phyloP scores from a whole-genome alignment of 805 yeast genomes.

The Candida railenensis region DNA sequence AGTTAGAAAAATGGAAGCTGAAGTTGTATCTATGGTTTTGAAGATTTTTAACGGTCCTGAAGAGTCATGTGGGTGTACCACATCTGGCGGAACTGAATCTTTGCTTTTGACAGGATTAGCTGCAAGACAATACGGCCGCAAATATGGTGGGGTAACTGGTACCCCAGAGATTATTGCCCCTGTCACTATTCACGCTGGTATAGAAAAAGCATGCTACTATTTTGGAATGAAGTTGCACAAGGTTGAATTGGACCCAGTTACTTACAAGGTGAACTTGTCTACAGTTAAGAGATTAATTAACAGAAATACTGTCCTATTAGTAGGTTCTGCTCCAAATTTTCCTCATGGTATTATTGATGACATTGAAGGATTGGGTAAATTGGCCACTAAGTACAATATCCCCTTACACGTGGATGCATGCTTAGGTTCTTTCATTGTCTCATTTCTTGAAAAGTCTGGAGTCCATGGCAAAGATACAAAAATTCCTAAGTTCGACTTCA shows the following conservation, averaged over 20 bases:
- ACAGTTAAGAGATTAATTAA: conserved; percentile 68
- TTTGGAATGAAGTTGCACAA: conserved; percentile 83
- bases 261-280: conserved; percentile 64
- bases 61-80: conserved; percentile 64
- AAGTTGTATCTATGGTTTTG: conserved; percentile 89
- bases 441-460: conserved; percentile 64
- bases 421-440: conserved; percentile 86
- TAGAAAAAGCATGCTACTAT: conserved; percentile 88
- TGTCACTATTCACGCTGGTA: conserved; percentile 88
- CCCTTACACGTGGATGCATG: conserved; percentile 97
- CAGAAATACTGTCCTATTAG: conserved; percentile 75
- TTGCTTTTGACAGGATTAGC: conserved; percentile 80
- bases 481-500: conserved; percentile 72
- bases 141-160: conserved; percentile 51
- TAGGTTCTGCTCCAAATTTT: conserved; percentile 95
- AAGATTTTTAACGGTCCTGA: conserved; percentile 76
- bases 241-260: conserved; percentile 68
- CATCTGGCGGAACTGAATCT: conserved; percentile 97
- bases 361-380: conserved; percentile 63
- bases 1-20: conserved; percentile 93
- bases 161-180: conserved; percentile 91
- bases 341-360: conserved; percentile 97
- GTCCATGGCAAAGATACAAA: conserved; percentile 42
- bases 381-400: conserved; percentile 66
- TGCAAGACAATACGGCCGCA: conserved; percentile 75